Percentiles rank a stretch among this genome's conserved stretches.
phyloP scores from a whole-genome alignment of 2,329 filamentous ascomycete species.

The Fusarium subglutinans region DNA sequence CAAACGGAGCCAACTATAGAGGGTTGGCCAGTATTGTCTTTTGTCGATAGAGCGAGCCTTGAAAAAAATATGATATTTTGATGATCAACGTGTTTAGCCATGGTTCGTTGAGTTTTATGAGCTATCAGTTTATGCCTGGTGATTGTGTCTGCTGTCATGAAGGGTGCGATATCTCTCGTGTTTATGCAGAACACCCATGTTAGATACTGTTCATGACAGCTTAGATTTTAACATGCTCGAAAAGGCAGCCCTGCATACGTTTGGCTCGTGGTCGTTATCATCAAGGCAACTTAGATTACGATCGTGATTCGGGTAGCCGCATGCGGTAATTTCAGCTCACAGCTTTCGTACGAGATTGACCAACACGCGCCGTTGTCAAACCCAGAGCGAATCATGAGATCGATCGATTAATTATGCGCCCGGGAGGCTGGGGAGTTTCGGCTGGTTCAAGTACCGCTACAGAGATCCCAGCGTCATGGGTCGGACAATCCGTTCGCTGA shows the following conservation, averaged over 20 bases:
- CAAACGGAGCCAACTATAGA: conserved; percentile 19
- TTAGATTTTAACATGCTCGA: not conserved
- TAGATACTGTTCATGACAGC: not conserved
- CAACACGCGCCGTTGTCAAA: conserved; percentile 7
- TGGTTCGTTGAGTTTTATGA: conserved; percentile 5
- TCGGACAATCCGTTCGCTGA: conserved; percentile 2
- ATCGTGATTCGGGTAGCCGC: conserved; percentile 11
- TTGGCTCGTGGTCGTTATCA: not conserved
- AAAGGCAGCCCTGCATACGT: not conserved
- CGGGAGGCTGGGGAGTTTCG: conserved; percentile 24
- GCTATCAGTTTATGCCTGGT: not conserved
- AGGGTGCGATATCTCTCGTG: not conserved
- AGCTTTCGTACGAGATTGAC: not conserved
- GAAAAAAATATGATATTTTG: conserved; percentile 15
- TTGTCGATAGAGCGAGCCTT: conserved; percentile 26
- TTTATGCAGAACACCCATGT: not conserved
- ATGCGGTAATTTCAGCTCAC: conserved; percentile 14
- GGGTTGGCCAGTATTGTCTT: conserved; percentile 11
- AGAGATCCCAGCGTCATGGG: conserved; percentile 32
- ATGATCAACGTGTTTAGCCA: conserved; percentile 1
- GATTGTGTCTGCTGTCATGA: not conserved
- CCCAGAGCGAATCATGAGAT: conserved; percentile 28
- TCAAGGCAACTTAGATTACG: not conserved
- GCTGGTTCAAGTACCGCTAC: conserved; percentile 26
- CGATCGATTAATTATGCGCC: conserved; percentile 26